Evolutionary conservation across 2,329 filamentous ascomycete genomes (phyloP).

Genomic region (Triangularia verruculosa): DNA sequence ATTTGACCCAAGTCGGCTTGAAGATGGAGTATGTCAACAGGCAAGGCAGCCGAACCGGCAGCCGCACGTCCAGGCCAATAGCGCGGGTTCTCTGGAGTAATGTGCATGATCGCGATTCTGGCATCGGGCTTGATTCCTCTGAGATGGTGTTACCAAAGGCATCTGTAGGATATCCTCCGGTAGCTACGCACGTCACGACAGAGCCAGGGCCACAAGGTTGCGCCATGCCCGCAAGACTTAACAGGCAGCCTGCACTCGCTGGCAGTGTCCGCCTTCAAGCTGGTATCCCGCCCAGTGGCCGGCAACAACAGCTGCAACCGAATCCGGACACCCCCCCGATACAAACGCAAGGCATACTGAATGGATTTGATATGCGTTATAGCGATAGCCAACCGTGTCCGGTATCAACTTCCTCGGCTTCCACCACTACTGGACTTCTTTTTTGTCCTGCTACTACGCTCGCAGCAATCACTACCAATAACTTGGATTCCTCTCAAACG

Average conservation of each 20-base stretch:
- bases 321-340: neutral
- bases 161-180: neutral
- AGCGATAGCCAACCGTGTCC: neutral
- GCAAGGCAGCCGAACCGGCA: neutral
- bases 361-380: neutral
- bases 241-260: neutral
- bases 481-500: neutral
- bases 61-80: neutral
- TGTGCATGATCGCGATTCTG: neutral
- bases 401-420: neutral
- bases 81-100: neutral
- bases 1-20: neutral
- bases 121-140: conserved; percentile 4
- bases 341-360: neutral
- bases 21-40: conserved; percentile 1
- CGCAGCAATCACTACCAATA: neutral
- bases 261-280: neutral
- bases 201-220: neutral
- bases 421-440: neutral
- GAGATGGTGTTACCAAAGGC: neutral
- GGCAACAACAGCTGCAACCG: neutral
- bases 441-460: neutral
- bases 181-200: neutral
- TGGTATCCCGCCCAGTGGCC: neutral
- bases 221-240: neutral